phyloP scores from a whole-genome alignment of 192 early-diverging fungal species.

The Dissophora globulifera region DNA sequence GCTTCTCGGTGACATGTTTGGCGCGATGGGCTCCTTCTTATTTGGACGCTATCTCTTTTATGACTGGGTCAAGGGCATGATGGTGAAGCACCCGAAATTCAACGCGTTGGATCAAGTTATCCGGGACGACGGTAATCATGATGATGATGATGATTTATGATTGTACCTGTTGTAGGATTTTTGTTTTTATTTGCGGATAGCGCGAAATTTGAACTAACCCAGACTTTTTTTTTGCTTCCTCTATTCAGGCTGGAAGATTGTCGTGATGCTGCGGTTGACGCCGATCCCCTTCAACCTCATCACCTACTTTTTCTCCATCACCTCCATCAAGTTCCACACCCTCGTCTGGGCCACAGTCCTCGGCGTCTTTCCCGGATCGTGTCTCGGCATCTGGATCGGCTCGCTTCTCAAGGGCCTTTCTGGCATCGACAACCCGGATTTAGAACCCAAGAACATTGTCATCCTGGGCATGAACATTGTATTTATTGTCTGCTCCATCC shows the following conservation, averaged over 20 bases:
- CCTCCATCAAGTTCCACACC: conserved; percentile 46
- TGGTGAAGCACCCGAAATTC: conserved; percentile 51
- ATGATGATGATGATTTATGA: too few species aligned
- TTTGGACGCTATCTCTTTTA: conserved; percentile 59
- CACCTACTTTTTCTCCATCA: conserved; percentile 59
- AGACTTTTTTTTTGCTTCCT: neutral
- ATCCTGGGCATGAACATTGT: conserved; percentile 56
- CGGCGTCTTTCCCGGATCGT: conserved; percentile 56
- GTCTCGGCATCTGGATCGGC: conserved; percentile 60
- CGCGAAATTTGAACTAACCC: too few species aligned
- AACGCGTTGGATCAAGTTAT: conserved; percentile 53
- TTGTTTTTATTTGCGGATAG: too few species aligned
- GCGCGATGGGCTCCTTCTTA: conserved; percentile 52
- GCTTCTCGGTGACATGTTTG: conserved; percentile 49
- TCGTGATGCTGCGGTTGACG: conserved; percentile 56
- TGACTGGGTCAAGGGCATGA: conserved; percentile 55
- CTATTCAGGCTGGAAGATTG: conserved; percentile 57
- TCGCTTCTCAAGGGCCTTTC: conserved; percentile 55
- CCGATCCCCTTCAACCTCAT: conserved; percentile 59
- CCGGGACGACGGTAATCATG: conserved; percentile 58
- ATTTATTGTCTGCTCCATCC: conserved; percentile 52
- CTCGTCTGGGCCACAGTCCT: conserved; percentile 50
- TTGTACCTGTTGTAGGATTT: too few species aligned
- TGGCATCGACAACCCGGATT: conserved; percentile 55
- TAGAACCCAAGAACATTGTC: conserved; percentile 53